phyloP scores from a whole-genome alignment of 345 rosid genomes.

The Rhizophora mangle region DNA sequence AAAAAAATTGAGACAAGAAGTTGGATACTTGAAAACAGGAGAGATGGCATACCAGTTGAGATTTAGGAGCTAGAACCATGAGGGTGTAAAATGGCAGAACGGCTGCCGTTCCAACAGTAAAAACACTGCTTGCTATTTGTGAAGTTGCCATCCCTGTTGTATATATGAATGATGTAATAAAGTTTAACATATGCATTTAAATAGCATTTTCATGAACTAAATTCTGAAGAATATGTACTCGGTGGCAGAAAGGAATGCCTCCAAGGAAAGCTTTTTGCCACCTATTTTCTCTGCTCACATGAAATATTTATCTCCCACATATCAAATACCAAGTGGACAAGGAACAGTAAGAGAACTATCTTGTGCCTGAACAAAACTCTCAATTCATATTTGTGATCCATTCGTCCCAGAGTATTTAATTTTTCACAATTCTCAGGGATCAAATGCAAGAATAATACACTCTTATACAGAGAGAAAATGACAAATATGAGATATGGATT shows the following conservation, averaged over 20 bases:
- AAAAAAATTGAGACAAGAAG: background rate
- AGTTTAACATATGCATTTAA: background rate
- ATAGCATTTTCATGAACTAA: too few relatives aligned
- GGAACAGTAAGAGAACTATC: too few relatives aligned
- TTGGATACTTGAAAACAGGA: slow-evolving; percentile 1
- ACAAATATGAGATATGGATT: background rate
- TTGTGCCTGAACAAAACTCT: too few relatives aligned
- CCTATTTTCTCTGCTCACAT: too few relatives aligned
- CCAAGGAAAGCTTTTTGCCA: too few relatives aligned
- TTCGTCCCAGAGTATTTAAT: too few relatives aligned
- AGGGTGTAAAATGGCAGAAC: slow-evolving; percentile 92
- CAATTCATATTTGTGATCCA: too few relatives aligned
- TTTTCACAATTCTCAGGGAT: background rate
- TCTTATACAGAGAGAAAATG: background rate
- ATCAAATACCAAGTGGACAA: too few relatives aligned
- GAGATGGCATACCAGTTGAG: slow-evolving; percentile 52
- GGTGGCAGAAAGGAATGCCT: too few relatives aligned
- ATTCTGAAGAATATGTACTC: too few relatives aligned
- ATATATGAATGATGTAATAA: background rate
- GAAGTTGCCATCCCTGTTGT: slow-evolving; percentile 59
- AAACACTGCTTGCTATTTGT: slow-evolving; percentile 62
- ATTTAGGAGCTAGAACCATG: slow-evolving; percentile 89
- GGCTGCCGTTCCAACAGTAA: slow-evolving; percentile 69
- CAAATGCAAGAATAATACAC: background rate
- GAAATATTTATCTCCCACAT: too few relatives aligned